Conservation (phyloP, 1,284 basidiomycete genomes). For the Leccinum subrobustum region DNA sequence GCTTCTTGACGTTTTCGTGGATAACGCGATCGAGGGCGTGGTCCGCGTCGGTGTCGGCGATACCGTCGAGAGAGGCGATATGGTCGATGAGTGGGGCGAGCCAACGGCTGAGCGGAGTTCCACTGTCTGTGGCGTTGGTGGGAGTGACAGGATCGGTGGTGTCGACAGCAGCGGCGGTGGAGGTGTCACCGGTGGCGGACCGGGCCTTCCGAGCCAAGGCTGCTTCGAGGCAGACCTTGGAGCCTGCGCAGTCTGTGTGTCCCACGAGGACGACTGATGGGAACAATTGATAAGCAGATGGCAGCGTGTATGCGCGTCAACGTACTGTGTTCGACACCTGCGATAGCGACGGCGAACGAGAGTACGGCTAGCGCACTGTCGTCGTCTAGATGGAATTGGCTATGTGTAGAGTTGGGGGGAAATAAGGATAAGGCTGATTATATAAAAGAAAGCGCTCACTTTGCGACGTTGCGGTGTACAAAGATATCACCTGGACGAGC, state of each 20-base stretch:
- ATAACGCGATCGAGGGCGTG: slow-evolving; percentile 59
- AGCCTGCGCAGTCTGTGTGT: slow-evolving; percentile 82
- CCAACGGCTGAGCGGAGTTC: slow-evolving; percentile 55
- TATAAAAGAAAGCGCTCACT: slow-evolving; percentile 38
- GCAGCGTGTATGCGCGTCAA: slow-evolving; percentile 13
- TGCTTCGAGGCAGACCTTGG: slow-evolving; percentile 57
- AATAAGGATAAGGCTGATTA: not conserved
- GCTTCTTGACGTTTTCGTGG: slow-evolving; percentile 73
- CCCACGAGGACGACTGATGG: slow-evolving; percentile 74
- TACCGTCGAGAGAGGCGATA: slow-evolving; percentile 45
- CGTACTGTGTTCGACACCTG: slow-evolving; percentile 83
- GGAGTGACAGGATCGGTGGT: not conserved
- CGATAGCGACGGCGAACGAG: slow-evolving; percentile 74
- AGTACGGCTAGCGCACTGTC: slow-evolving; percentile 78
- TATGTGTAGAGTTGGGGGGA: slow-evolving; percentile 26
- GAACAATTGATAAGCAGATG: no score
- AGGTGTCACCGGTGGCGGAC: slow-evolving; percentile 6
- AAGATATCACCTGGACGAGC: slow-evolving; percentile 68
- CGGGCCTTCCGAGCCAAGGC: slow-evolving; percentile 16
- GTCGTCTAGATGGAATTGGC: slow-evolving; percentile 81
- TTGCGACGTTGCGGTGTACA: slow-evolving; percentile 66
- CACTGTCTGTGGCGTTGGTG: not conserved
- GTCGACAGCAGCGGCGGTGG: not conserved
- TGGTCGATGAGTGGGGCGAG: slow-evolving; percentile 67
- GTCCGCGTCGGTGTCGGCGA: slow-evolving; percentile 35